phyloP scores from a whole-genome alignment of 805 yeast species.

The Candida endomychidarum region DNA sequence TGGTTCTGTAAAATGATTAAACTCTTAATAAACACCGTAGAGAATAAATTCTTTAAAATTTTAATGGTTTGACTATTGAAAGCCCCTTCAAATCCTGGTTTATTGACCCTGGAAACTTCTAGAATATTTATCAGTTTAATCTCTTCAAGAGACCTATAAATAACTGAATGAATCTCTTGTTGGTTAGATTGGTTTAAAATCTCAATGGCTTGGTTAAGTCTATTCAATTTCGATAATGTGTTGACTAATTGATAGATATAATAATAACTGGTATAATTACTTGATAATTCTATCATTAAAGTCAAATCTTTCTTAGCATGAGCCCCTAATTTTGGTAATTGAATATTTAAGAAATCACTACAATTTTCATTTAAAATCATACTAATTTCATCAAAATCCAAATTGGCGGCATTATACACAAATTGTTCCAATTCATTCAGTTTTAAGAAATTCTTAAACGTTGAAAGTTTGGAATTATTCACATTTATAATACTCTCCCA shows the following conservation, averaged over 20 bases:
- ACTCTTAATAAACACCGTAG: conserved; percentile 64
- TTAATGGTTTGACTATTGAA: conserved; percentile 50
- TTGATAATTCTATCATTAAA: conserved; percentile 27
- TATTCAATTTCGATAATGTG: conserved; percentile 59
- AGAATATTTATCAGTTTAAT: conserved; percentile 54
- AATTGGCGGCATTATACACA: conserved; percentile 54
- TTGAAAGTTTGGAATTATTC: conserved; percentile 36
- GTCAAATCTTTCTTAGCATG: conserved; percentile 10
- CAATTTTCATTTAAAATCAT: conserved; percentile 31
- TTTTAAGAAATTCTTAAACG: conserved; percentile 33
- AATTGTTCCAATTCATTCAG: conserved; percentile 52
- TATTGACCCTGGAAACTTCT: conserved; percentile 25
- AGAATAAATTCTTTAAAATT: conserved; percentile 67
- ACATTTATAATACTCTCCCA: conserved; percentile 21
- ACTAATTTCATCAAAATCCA: conserved; percentile 54
- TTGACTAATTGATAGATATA: conserved; percentile 54
- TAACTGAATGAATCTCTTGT: conserved; percentile 62
- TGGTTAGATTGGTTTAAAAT: conserved; percentile 54
- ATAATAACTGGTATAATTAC: conserved; percentile 18
- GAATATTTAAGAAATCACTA: conserved; percentile 27
- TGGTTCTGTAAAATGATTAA: conserved; percentile 69
- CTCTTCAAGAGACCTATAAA: conserved; percentile 64
- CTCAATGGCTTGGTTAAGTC: conserved; percentile 57
- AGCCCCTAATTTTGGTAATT: conserved; percentile 27
- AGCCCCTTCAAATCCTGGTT: conserved; percentile 31